Evolutionary conservation across 768 basidiomycete genomes (phyloP).

Genomic region (Tricholoma flavovirens): DNA sequence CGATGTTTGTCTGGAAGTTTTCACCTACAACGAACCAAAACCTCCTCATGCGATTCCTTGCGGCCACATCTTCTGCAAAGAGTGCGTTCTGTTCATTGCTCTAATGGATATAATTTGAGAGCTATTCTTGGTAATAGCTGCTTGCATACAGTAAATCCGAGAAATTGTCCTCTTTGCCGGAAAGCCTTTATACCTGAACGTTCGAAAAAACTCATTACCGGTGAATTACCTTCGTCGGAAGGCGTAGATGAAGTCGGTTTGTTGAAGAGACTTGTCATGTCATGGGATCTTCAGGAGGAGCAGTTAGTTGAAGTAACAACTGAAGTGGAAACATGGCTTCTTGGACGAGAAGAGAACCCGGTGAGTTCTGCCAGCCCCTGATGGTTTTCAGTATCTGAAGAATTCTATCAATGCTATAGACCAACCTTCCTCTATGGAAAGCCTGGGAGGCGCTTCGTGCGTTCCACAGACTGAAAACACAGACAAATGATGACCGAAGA

Average conservation of each 20-base stretch:
- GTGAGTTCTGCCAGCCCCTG: constrained; percentile 24
- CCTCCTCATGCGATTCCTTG: constrained; percentile 70
- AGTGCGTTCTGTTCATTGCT: constrained; percentile 35
- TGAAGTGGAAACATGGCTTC: constrained; percentile 51
- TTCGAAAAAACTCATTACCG: constrained; percentile 16
- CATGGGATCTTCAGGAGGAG: constrained; percentile 36
- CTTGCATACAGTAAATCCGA: constrained; percentile 10
- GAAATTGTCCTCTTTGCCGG: constrained; percentile 15
- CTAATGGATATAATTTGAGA: not conserved
- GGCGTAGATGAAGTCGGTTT: constrained; percentile 31
- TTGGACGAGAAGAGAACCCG: constrained; percentile 31
- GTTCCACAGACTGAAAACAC: constrained; percentile 32
- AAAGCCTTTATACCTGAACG: constrained; percentile 15
- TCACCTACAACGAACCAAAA: constrained; percentile 46
- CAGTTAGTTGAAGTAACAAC: constrained; percentile 31
- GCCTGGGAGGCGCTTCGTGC: constrained; percentile 31
- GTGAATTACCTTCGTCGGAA: constrained; percentile 26
- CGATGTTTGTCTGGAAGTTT: constrained; percentile 70
- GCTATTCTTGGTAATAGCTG: constrained; percentile 8
- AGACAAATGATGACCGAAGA: constrained; percentile 23
- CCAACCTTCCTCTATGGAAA: constrained; percentile 22
- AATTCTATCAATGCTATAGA: not conserved
- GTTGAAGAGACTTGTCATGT: constrained; percentile 29
- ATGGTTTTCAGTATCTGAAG: constrained; percentile 2
- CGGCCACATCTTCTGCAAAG: constrained; percentile 70